Percentiles rank a stretch among this genome's conserved stretches.
Conservation (phyloP, 2,329 filamentous ascomycete genomes). For the Alternaria brassicae region DNA sequence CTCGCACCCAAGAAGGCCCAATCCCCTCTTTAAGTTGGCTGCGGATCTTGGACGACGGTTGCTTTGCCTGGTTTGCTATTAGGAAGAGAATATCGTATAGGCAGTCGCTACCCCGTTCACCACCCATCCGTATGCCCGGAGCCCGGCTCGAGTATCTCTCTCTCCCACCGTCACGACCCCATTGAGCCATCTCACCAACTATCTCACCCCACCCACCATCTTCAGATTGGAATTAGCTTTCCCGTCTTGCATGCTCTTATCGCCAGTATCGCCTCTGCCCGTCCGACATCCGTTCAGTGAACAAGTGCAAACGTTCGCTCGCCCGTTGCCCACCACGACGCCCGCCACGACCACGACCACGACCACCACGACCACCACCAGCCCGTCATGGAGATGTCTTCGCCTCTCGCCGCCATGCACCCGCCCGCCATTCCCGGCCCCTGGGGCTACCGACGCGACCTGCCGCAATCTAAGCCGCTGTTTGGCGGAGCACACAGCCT, state of each 20-base stretch:
- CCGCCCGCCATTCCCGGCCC: constrained; percentile 69
- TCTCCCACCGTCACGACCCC: constrained; percentile 8
- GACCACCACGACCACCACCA: constrained; percentile 6
- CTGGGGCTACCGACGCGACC: constrained; percentile 68
- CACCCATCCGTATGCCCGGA: constrained; percentile 34
- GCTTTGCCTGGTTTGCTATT: constrained; percentile 32
- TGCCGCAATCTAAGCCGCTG: constrained; percentile 60
- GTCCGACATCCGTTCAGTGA: constrained; percentile 28
- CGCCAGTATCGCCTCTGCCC: constrained; percentile 25
- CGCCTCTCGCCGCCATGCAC: constrained; percentile 92
- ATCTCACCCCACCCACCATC: constrained; percentile 44
- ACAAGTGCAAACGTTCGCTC: constrained; percentile 31
- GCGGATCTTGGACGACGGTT: constrained; percentile 36
- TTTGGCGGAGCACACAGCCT: constrained; percentile 62
- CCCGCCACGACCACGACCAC: constrained; percentile 49
- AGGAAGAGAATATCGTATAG: constrained; percentile 9
- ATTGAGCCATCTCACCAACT: constrained; percentile 10
- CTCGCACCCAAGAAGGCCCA: constrained; percentile 50
- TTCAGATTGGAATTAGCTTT: constrained; percentile 52
- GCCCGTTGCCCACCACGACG: constrained; percentile 62
- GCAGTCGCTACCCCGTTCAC: constrained; percentile 39
- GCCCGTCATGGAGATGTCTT: constrained; percentile 82
- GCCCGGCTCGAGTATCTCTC: constrained; percentile 24
- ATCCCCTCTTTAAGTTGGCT: constrained; percentile 31
- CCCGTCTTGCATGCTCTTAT: constrained; percentile 51